Evolutionary conservation across 176 grass and related monocot genomes (phyloP).

Genomic region (Zea mays): DNA sequence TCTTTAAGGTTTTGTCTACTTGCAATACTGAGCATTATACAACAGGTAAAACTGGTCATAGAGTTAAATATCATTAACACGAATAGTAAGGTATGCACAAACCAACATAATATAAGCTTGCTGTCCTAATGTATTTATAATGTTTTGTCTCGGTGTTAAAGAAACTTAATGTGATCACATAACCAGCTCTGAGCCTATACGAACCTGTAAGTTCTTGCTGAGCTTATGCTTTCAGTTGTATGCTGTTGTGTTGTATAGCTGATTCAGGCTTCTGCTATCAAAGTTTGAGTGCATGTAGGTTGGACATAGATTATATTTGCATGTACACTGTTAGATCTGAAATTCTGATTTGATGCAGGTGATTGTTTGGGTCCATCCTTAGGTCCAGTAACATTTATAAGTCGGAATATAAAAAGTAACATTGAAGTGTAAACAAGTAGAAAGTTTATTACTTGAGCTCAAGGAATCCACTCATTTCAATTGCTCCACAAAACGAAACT

Average conservation of each 20-base stretch:
- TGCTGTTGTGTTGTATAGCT: slow-evolving; percentile 8
- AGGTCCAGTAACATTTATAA: too few species aligned
- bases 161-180: slow-evolving; percentile 27
- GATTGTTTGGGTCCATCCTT: too few species aligned
- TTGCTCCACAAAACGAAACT: too few species aligned
- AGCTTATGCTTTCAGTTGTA: slow-evolving; percentile 9
- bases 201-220: neutral
- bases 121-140: neutral
- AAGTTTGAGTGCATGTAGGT: neutral
- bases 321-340: too few species aligned
- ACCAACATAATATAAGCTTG: slow-evolving; percentile 20
- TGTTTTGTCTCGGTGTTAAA: neutral
- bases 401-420: too few species aligned
- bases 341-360: too few species aligned
- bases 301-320: neutral
- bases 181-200: slow-evolving; percentile 15
- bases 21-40: neutral
- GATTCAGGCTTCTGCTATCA: neutral
- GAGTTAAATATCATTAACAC: slow-evolving; percentile 23
- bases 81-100: slow-evolving; percentile 9
- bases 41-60: slow-evolving; percentile 2
- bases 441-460: too few species aligned
- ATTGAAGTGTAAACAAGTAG: too few species aligned
- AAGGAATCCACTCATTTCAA: too few species aligned
- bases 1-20: slow-evolving; percentile 12